Conservation (phyloP, 176 grass and related monocot species). For the Elaeis guineensis region DNA sequence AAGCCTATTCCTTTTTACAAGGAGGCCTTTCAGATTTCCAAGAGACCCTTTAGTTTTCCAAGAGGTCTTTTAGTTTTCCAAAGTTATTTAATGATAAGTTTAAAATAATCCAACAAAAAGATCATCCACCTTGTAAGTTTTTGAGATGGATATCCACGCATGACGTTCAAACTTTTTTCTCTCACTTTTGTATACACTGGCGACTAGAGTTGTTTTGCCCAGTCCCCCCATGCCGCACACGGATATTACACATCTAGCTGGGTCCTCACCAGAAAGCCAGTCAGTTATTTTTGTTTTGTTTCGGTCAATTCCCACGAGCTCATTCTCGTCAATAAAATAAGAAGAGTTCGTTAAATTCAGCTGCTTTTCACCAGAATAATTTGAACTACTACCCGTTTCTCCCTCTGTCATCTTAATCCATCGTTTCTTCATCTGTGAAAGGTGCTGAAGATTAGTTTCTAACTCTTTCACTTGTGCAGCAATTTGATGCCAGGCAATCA, state of each 20-base stretch:
- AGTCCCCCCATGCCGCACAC: conserved; percentile 51
- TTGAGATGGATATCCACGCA: conserved; percentile 30
- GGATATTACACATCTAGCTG: conserved; percentile 1
- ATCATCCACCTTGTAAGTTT: conserved; percentile 2
- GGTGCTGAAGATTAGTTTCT: conserved; percentile 1
- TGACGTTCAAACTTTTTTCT: neutral
- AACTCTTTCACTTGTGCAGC: neutral
- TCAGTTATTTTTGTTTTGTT: conserved; percentile 19
- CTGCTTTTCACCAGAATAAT: conserved; percentile 6
- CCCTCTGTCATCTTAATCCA: conserved; percentile 7
- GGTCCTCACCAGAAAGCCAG: conserved; percentile 8
- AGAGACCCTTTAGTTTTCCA: too few species aligned
- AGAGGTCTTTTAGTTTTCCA: too few species aligned
- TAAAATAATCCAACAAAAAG: too few species aligned
- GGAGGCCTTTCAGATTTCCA: too few species aligned
- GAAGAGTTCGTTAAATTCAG: conserved; percentile 4
- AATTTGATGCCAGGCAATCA: conserved; percentile 10
- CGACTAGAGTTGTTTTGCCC: conserved; percentile 44
- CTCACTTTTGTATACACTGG: conserved; percentile 22
- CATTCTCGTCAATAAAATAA: conserved; percentile 17
- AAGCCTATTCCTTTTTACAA: too few species aligned
- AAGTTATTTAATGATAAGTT: too few species aligned
- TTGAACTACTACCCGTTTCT: neutral
- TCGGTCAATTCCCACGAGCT: conserved; percentile 22
- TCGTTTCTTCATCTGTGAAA: conserved; percentile 3